phyloP scores from a whole-genome alignment of 768 basidiomycete species.

The Piloderma croceum region DNA sequence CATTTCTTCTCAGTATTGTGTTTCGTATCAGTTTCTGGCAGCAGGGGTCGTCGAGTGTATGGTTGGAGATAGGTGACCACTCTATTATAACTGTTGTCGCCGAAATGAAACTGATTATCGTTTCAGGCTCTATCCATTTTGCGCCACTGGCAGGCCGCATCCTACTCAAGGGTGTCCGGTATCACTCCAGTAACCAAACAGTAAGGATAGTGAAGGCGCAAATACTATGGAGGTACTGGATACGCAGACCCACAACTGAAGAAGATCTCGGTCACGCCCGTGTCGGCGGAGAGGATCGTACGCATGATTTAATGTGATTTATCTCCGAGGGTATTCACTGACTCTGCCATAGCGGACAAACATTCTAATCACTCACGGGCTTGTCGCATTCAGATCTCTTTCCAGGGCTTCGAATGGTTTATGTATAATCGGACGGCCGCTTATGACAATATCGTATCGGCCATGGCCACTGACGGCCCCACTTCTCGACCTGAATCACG shows the following conservation, averaged over 20 bases:
- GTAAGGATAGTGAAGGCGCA: conserved; percentile 79
- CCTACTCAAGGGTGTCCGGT: conserved; percentile 80
- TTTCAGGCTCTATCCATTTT: conserved; percentile 82
- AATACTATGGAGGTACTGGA: conserved; percentile 93
- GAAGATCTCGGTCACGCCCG: conserved; percentile 51
- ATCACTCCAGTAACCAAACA: conserved; percentile 91
- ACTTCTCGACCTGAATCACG: not conserved
- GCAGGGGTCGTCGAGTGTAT: conserved; percentile 65
- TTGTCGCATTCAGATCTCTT: conserved; percentile 74
- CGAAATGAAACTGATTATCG: conserved; percentile 4
- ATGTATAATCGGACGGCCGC: conserved; percentile 86
- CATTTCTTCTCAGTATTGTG: conserved; percentile 54
- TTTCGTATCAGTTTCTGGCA: conserved; percentile 79
- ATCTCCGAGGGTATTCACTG: conserved; percentile 3
- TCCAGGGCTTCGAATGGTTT: conserved; percentile 90
- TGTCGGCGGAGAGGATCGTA: conserved; percentile 51
- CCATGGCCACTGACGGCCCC: no score
- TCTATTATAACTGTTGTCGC: not conserved
- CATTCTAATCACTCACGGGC: conserved; percentile 38
- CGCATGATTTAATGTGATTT: conserved; percentile 15
- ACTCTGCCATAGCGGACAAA: conserved; percentile 25
- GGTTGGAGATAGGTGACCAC: conserved; percentile 69
- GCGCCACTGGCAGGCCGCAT: conserved; percentile 84
- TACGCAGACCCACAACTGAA: conserved; percentile 71
- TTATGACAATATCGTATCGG: conserved; percentile 80